Base-by-base conservation (phyloP, 768 basidiomycete genomes). In the Pleurotus ostreatus region DNA sequence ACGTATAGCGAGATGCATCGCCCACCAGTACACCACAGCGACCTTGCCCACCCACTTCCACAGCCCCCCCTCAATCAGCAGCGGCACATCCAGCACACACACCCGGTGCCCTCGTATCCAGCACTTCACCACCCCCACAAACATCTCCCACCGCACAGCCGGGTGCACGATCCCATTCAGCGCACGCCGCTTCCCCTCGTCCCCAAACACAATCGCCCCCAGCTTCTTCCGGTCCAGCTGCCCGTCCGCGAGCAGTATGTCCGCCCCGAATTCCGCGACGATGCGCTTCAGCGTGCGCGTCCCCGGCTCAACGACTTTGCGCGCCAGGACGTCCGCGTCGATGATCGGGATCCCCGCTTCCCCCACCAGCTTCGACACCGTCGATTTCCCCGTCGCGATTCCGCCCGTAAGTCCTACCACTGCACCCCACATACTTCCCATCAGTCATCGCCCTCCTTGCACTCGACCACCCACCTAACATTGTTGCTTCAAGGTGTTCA, bases 391-490 rank as follows among this genome's bases (percentile, higher is more conserved):
- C 5, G 94, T 94, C 18, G 94, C 92, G 57, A 99, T 98, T 2
- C 95, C 93, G 6, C 97, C 97, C 25, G 96, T 98, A 18, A 99
- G 82, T 40, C 97, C 96, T 59, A 97, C 82, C 57, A 98, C 95
- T 96, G 30, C 9, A 11, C 30, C 8, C 8, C 30, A 7, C 30
- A 30, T 30, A 0, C 22, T 23, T 23, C 22, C 3, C 22, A 23
- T 30, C 30, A 30, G 30, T 3, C 8, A 9, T 30, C 30, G 8
- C 30, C 2, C 30, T 6, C 9, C 30, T 11, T 34, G 9, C 30
- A 34, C 30, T 34, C 30, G 8, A 11, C 9, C 30, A 34, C 30
- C 30, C 30, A 34, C 30, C 30, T 34, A 34, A 11, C 30, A 34
- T 34, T 11, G 9, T 25, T 11, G 30, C n/a, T n/a, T n/a, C n/a